Evolutionary conservation across 257 asterid genomes (phyloP), one percentile per base, ranked within the genome.

Genomic region (Agastache rugosa): DNA sequence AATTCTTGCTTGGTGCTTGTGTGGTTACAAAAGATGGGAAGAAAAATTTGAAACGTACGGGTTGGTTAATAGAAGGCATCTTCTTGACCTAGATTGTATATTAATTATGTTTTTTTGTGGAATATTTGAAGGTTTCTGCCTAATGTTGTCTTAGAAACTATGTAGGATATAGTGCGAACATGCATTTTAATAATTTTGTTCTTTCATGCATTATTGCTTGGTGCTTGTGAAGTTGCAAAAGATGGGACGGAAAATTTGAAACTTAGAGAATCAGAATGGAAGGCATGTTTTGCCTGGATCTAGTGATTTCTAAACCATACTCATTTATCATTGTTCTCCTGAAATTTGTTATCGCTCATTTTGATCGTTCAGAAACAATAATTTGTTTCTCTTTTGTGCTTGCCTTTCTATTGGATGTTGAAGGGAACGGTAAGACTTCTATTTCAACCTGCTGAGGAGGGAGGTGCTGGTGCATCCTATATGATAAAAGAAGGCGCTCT

Each of bases 381-480:
- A 47, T n/a, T 56, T n/a, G 5, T 2, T 35, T 29, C 19, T 54
- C 22, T 67, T 59, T 12, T 50, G 25, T 79, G 59, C 25, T 66
- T 59, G 60, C 16, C 48, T 53, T 63, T 60, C 7, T 27, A 56
- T 68, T 65, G 65, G n/a, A 41, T 78, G 61, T 27, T 37, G n/a
- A 84, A 92, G 97, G 97, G 98, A 71, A 92, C 96, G 0, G 96
- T 92, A 48, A 86, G 96, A 27, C 94, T 92, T 81, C 79, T 92
- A 53, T 92, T 92, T 67, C 98, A 92, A 82, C 98, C 98, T n/a
- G 98, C 97, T 0, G 98, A 92, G 84, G 98, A 89, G 74, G 98
- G 96, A 42, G 97, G 98, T 55, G 98, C 94, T 25, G 98, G 98
- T 3, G 96, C 96, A 11, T 81, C 86, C 60, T 45, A 82, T 67